Evolutionary conservation across 805 yeast genomes (phyloP).

Genomic region (Wickerhamiella azymoides): DNA sequence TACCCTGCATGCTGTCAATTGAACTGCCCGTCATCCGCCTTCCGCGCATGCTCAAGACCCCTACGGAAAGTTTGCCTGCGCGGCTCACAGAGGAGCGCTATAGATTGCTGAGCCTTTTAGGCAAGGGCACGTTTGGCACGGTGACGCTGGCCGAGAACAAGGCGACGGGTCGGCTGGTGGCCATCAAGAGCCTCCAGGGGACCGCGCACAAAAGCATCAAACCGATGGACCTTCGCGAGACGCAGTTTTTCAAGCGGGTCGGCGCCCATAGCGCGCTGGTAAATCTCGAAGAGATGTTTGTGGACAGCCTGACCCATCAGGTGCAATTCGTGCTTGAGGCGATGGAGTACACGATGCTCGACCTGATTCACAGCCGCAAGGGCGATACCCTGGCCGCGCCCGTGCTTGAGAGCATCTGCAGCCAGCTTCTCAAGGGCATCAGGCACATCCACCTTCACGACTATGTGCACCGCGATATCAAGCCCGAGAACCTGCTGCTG

Average conservation of each 20-base stretch:
- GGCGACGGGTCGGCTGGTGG: slow-evolving; percentile 34
- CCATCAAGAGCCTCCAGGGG: slow-evolving; percentile 67
- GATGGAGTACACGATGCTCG: slow-evolving; percentile 69
- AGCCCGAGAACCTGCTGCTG: slow-evolving; percentile 83
- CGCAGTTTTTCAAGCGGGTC: slow-evolving; percentile 31
- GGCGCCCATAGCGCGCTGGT: slow-evolving; percentile 62
- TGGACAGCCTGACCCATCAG: slow-evolving; percentile 45
- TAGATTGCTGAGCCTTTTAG: slow-evolving; percentile 9
- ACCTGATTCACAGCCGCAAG: slow-evolving; percentile 53
- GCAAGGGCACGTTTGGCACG: slow-evolving; percentile 23
- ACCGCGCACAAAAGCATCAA: slow-evolving; percentile 34
- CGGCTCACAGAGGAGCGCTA: slow-evolving; percentile 2
- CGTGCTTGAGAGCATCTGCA: slow-evolving; percentile 36
- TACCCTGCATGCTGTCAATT: background rate
- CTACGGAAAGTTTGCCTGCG: background rate
- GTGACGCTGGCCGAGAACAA: slow-evolving; percentile 18
- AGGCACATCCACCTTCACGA: slow-evolving; percentile 62
- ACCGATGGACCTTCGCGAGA: slow-evolving; percentile 32
- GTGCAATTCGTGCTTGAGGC: slow-evolving; percentile 81
- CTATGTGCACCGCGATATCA: slow-evolving; percentile 78
- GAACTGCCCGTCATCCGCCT: background rate
- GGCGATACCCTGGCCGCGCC: slow-evolving; percentile 38
- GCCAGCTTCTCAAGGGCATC: slow-evolving; percentile 64
- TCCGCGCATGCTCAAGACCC: background rate
- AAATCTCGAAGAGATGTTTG: slow-evolving; percentile 63